phyloP scores from a whole-genome alignment of 208 protist genomes.

The Trypanosomatidae sp. region DNA sequence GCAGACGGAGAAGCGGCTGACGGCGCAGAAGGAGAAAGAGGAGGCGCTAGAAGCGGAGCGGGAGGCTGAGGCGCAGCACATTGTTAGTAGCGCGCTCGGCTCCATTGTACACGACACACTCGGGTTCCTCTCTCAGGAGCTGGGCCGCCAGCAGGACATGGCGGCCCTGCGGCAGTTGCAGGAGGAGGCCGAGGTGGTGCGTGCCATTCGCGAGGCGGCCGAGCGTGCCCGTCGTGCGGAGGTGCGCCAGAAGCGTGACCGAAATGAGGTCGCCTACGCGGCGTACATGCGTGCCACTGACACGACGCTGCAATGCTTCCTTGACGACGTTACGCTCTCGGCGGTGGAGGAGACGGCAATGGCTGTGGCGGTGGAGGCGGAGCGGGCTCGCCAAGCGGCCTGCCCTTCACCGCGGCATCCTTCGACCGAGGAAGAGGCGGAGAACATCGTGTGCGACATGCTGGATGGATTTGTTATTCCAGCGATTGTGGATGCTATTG shows the following conservation, averaged over 20 bases:
- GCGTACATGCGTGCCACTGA: conserved; percentile 62
- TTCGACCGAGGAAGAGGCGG: conserved; percentile 18
- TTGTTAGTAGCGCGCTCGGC: conserved; percentile 71
- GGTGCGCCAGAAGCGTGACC: conserved; percentile 68
- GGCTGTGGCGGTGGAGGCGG: conserved; percentile 52
- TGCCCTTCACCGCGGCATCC: conserved; percentile 29
- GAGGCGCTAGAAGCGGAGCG: conserved; percentile 35
- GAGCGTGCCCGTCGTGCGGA: conserved; percentile 68
- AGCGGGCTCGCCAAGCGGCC: conserved; percentile 45
- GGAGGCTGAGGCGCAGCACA: conserved; percentile 46
- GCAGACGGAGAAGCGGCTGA: conserved; percentile 62
- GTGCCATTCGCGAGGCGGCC: conserved; percentile 71
- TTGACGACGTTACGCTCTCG: conserved; percentile 48
- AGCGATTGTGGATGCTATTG: conserved; percentile 61
- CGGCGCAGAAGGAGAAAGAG: conserved; percentile 38
- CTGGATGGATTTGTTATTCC: conserved; percentile 79
- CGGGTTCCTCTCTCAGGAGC: conserved; percentile 85
- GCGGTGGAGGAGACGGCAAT: conserved; percentile 67
- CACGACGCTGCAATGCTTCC: conserved; percentile 64
- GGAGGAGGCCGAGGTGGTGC: conserved; percentile 66
- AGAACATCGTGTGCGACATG: conserved; percentile 70
- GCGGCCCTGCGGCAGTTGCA: conserved; percentile 48
- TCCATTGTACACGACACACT: conserved; percentile 83
- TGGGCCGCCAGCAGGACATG: conserved; percentile 78
- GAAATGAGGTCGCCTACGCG: conserved; percentile 71